A percentile compares a stretch with the other conserved stretches of the same genome.
These are phyloP conservation scores for Umbellularia californica DNA, from an alignment of 164 flowering plant species.

Conservation along the genomic window DNA sequence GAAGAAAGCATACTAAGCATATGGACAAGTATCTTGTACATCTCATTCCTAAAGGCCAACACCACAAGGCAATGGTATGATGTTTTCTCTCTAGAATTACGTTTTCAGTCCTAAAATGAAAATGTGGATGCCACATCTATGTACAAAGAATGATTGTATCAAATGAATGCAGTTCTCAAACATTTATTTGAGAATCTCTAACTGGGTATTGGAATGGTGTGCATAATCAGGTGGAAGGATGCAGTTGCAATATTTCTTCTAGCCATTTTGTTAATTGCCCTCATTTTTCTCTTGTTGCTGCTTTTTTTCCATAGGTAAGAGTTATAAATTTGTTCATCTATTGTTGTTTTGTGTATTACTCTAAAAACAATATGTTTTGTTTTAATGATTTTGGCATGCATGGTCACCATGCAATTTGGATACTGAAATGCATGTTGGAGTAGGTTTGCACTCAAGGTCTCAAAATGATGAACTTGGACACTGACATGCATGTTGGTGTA, in stretches of 20 bases:
- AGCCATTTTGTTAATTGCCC: conserved; percentile 43
- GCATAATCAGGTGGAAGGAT: conserved; percentile 73
- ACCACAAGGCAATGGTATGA: conserved; percentile 59
- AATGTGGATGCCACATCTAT: not conserved
- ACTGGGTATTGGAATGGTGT: conserved; percentile 5
- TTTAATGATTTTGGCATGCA: not conserved
- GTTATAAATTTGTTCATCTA: not conserved
- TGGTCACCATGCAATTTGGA: not conserved
- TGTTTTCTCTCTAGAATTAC: not conserved
- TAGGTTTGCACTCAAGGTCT: too few species aligned
- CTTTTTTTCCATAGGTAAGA: conserved; percentile 81
- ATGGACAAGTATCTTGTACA: conserved; percentile 82
- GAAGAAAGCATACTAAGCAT: conserved; percentile 81
- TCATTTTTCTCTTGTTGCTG: conserved; percentile 67
- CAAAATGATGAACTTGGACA: not conserved
- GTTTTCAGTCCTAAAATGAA: not conserved
- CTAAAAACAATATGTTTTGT: not conserved
- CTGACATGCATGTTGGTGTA: not conserved
- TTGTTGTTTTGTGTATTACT: too few species aligned
- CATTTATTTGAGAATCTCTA: conserved; percentile 1
- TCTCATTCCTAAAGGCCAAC: conserved; percentile 53
- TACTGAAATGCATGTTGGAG: not conserved
- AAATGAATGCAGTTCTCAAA: not conserved
- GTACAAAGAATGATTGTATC: not conserved
- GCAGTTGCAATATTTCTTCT: conserved; percentile 59